Base-by-base conservation (phyloP, 805 yeast genomes). In the Starmerella gropengiesseri region DNA sequence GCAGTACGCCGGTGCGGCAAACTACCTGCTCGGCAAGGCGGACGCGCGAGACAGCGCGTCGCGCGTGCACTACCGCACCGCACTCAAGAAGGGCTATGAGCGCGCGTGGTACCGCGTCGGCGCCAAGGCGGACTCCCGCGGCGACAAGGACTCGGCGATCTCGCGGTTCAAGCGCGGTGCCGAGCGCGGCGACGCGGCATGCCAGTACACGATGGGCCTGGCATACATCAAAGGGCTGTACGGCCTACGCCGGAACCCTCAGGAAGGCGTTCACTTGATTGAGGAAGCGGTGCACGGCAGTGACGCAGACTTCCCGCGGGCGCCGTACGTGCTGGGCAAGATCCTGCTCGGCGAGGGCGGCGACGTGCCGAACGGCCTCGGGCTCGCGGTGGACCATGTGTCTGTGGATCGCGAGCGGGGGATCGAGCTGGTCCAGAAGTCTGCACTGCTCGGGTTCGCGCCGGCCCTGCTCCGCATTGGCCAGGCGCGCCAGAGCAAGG, bases 231-330 rank as follows among this genome's bases (percentile, higher is more conserved):
- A 58, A 34, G 46, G 46, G 7, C 39, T 41, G 17, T 49, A 62
- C 16, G 56, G 57, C 9, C 43, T 57, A 21, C 37, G 34, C 5
- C 33, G 34, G 11, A 59, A 64, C 44, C 27, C 30, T 5, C 40
- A 37, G 7, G 30, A 36, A 20, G 67, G 62, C 5, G 2, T 45
- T 39, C 31, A 44, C 31, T 32, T 58, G 44, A 20, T 58, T 52
- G 43, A 55, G 52, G 41, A 43, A 28, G 41, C 61, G 54, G 7
- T 60, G 60, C 17, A 43, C 41, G 23, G 47, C 36, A 54, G 61
- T 16, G 69, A 65, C 41, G 55, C 58, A 1, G 70, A 66, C 40
- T 61, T 62, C 35, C 62, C 69, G 5, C 60, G 58, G 31, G 60
- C 69, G 1, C 59, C 65, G 4, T 66, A 56, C 40, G 49, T 64